Conservation (phyloP, 306 rosid species). For the Carpinus fangiana region DNA sequence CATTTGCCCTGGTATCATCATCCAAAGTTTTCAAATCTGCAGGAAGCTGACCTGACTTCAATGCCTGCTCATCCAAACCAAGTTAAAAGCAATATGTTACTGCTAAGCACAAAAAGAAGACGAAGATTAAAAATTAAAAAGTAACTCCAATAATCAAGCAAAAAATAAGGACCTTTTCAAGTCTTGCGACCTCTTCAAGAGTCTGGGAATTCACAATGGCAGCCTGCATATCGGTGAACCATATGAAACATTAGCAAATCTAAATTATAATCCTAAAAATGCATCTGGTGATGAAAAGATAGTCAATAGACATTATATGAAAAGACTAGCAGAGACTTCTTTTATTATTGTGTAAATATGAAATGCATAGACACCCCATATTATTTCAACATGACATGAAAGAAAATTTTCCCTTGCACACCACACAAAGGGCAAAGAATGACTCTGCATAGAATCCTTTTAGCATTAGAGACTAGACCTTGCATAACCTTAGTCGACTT, state of each 20-base stretch:
- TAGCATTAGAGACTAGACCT: not conserved
- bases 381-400: not conserved
- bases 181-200: slow-evolving; percentile 98
- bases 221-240: slow-evolving; percentile 61
- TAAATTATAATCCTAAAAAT: slow-evolving; percentile 9
- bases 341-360: not conserved
- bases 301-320: not conserved
- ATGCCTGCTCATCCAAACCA: slow-evolving; percentile 58
- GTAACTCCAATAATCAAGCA: slow-evolving; percentile 3
- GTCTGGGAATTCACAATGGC: slow-evolving; percentile 98
- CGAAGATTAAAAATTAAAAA: not conserved
- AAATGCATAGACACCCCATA: not conserved
- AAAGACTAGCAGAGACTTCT: not conserved
- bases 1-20: slow-evolving; percentile 42
- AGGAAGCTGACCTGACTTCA: slow-evolving; percentile 91
- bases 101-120: slow-evolving; percentile 3
- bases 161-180: slow-evolving; percentile 77
- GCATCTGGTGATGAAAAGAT: not conserved
- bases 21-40: slow-evolving; percentile 55
- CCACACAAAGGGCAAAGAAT: not conserved
- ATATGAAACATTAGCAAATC: slow-evolving; percentile 18
- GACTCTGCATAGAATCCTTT: not conserved
- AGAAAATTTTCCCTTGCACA: not conserved
- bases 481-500: not conserved
- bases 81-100: slow-evolving; percentile 9